phyloP scores from a whole-genome alignment of 1,284 basidiomycete genomes.

The Grifola frondosa region DNA sequence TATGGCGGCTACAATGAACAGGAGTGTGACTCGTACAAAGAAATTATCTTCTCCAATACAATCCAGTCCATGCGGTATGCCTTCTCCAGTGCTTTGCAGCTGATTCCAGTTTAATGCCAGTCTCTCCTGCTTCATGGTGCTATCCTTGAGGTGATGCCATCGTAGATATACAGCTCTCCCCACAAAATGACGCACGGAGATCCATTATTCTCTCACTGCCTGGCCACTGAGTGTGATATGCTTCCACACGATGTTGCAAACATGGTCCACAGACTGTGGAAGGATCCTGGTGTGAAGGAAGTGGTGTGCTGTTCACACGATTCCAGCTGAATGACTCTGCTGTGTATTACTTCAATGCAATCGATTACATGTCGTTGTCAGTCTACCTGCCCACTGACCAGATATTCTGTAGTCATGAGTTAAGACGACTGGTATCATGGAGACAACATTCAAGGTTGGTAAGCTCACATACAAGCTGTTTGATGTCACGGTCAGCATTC shows the following conservation, averaged over 20 bases:
- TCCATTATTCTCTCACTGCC: constrained; percentile 79
- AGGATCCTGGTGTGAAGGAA: constrained; percentile 78
- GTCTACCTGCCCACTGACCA: constrained; percentile 88
- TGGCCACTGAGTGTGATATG: constrained; percentile 78
- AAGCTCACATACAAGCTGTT: constrained; percentile 89
- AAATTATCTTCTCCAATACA: constrained; percentile 95
- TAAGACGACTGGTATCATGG: constrained; percentile 95
- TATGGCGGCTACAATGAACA: constrained; percentile 86
- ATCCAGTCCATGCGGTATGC: constrained; percentile 89
- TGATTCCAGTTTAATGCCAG: not conserved
- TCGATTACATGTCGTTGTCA: constrained; percentile 75
- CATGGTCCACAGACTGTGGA: constrained; percentile 83
- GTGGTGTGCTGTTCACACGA: constrained; percentile 85
- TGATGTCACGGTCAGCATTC: constrained; percentile 91
- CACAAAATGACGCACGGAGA: constrained; percentile 70
- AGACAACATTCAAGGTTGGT: constrained; percentile 90
- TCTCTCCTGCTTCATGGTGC: constrained; percentile 44
- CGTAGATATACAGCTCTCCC: constrained; percentile 63
- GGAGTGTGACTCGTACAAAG: constrained; percentile 93
- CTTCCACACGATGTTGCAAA: constrained; percentile 82
- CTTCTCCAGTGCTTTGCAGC: not conserved
- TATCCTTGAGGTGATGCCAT: constrained; percentile 87
- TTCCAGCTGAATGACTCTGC: constrained; percentile 96
- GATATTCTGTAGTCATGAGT: constrained; percentile 90
- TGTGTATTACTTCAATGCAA: constrained; percentile 91